Conservation (phyloP, 208 protist species). For the Histomonas meleagridis region DNA sequence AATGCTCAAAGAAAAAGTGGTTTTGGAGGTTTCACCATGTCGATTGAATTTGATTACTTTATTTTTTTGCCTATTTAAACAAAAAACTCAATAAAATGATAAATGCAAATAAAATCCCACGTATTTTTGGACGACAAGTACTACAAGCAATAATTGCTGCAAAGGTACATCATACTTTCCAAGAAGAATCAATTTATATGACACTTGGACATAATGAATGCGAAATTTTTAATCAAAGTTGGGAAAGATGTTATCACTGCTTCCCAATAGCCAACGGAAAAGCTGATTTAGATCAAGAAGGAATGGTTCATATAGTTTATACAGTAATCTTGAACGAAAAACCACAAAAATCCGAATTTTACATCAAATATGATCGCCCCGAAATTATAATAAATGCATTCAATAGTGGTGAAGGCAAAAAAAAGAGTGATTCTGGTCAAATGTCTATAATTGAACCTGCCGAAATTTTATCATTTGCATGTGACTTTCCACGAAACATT, state of each 20-base stretch:
- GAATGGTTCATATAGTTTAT: background rate
- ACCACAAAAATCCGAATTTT: background rate
- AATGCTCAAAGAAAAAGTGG: too few relatives aligned
- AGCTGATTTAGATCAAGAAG: background rate
- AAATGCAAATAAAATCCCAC: constrained; percentile 15
- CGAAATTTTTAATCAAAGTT: constrained; percentile 4
- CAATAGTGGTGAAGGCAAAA: background rate
- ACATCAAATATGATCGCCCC: background rate
- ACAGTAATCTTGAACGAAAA: background rate
- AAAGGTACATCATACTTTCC: background rate
- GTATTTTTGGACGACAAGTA: background rate
- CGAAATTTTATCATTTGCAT: background rate
- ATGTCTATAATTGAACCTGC: background rate
- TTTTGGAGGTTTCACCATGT: too few relatives aligned
- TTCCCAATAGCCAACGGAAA: background rate
- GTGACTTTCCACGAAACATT: background rate
- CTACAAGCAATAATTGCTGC: background rate
- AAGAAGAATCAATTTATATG: background rate
- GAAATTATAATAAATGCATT: background rate
- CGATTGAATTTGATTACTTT: too few relatives aligned
- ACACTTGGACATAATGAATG: background rate
- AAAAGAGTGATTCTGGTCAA: background rate
- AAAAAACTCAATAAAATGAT: too few relatives aligned
- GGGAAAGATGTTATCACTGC: background rate
- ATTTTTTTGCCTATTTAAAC: too few relatives aligned